Evolutionary conservation across 2,329 filamentous ascomycete species (phyloP).

Genomic region (Diaporthe amygdali): DNA sequence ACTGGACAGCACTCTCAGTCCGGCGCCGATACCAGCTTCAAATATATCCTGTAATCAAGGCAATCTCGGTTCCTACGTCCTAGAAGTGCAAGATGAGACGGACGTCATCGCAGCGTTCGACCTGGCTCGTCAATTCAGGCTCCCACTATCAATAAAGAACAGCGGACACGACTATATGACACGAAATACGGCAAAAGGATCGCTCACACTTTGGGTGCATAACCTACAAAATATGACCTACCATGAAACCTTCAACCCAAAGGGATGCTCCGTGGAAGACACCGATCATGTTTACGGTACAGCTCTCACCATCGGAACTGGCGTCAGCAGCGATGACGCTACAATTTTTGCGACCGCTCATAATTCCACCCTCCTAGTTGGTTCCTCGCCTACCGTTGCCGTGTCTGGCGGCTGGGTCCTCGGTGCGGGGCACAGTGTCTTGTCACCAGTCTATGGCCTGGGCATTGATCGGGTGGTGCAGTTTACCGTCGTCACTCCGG

Average conservation of each 20-base stretch:
- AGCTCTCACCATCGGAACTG: slow-evolving; percentile 35
- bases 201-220: slow-evolving; percentile 37
- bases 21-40: slow-evolving; percentile 26
- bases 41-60: slow-evolving; percentile 34
- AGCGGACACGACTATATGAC: slow-evolving; percentile 40
- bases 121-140: slow-evolving; percentile 30
- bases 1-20: slow-evolving; percentile 30
- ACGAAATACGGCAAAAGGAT: slow-evolving; percentile 35
- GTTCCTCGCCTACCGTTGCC: slow-evolving; percentile 25
- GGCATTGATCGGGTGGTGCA: slow-evolving; percentile 13
- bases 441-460: not conserved
- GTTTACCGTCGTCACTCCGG: slow-evolving; percentile 51
- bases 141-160: slow-evolving; percentile 38
- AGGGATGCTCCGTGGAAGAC: slow-evolving; percentile 26
- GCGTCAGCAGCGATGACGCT: slow-evolving; percentile 34
- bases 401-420: not conserved
- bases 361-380: slow-evolving; percentile 33
- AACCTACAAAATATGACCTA: slow-evolving; percentile 31
- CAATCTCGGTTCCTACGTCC: slow-evolving; percentile 31
- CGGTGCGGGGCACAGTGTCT: not conserved
- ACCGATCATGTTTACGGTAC: slow-evolving; percentile 18
- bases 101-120: slow-evolving; percentile 29
- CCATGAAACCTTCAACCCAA: slow-evolving; percentile 29
- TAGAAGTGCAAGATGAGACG: slow-evolving; percentile 28
- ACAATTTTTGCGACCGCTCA: slow-evolving; percentile 33